These are phyloP conservation scores for Coemansia reversa DNA, from an alignment of 192 early-diverging fungal genomes.

Conservation along the genomic window DNA sequence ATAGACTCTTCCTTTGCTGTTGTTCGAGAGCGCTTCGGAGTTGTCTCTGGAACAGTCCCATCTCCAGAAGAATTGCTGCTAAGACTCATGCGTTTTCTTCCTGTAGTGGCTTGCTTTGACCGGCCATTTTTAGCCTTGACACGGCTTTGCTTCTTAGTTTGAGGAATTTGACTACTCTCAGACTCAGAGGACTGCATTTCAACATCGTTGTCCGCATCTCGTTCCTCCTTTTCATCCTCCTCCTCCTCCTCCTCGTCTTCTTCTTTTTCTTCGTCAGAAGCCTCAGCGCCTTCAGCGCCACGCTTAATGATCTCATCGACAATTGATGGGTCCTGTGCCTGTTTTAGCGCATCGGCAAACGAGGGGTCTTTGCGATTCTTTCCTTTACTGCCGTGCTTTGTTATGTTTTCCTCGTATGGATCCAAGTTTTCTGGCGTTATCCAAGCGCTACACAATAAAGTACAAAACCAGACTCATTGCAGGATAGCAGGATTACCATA, in stretches of 20 bases:
- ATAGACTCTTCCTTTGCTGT: constrained; percentile 5
- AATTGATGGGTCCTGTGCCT: constrained; percentile 53
- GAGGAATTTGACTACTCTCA: constrained; percentile 6
- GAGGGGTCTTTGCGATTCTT: constrained; percentile 54
- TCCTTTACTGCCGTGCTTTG: constrained; percentile 48
- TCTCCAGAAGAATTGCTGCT: constrained; percentile 43
- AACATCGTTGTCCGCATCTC: constrained; percentile 42
- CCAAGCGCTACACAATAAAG: constrained; percentile 41
- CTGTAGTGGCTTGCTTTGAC: constrained; percentile 9
- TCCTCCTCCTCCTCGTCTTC: constrained; percentile 58
- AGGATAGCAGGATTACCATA: not conserved
- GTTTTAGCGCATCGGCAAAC: constrained; percentile 53
- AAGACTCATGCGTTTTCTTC: constrained; percentile 42
- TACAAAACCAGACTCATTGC: too few species aligned
- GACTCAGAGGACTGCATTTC: constrained; percentile 41
- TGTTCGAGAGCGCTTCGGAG: constrained; percentile 51
- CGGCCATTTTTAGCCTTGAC: constrained; percentile 24
- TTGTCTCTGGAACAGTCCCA: constrained; percentile 23
- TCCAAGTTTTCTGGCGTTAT: constrained; percentile 53
- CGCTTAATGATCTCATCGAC: constrained; percentile 46
- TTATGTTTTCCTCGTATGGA: constrained; percentile 50
- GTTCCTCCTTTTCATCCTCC: constrained; percentile 54
- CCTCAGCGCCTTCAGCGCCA: constrained; percentile 27
- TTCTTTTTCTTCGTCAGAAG: constrained; percentile 52
- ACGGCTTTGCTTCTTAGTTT: constrained; percentile 12